Conservation (phyloP, 2,329 filamentous ascomycete species). For the Fusarium sp. region DNA sequence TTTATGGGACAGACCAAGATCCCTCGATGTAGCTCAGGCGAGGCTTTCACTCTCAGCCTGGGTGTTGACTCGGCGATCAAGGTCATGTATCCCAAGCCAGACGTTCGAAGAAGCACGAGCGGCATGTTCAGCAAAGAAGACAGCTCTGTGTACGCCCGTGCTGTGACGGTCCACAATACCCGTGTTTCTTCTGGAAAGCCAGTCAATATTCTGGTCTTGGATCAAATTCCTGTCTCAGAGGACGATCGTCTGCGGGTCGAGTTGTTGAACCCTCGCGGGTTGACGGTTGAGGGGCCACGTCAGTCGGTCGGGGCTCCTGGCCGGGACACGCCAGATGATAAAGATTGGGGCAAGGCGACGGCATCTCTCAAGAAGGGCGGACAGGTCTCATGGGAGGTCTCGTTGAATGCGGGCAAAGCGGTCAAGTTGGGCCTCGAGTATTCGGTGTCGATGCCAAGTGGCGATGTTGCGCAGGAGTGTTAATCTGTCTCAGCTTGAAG, state of each 20-base stretch:
- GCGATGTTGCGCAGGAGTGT: constrained; percentile 52
- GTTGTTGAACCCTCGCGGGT: constrained; percentile 60
- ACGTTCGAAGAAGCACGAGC: constrained; percentile 61
- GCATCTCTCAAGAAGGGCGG: constrained; percentile 66
- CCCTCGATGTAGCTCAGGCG: constrained; percentile 66
- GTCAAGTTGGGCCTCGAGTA: constrained; percentile 71
- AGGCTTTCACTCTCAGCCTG: constrained; percentile 63
- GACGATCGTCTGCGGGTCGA: constrained; percentile 67
- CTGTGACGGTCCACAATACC: constrained; percentile 63
- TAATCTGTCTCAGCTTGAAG: constrained; percentile 4
- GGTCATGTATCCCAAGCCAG: constrained; percentile 66
- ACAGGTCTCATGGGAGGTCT: constrained; percentile 68
- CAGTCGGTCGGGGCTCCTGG: constrained; percentile 52
- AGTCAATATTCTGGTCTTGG: constrained; percentile 63
- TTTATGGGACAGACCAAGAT: constrained; percentile 69
- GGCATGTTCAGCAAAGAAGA: constrained; percentile 67
- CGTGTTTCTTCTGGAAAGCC: constrained; percentile 51
- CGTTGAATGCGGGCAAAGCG: constrained; percentile 66
- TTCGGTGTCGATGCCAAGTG: constrained; percentile 65
- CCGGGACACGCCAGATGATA: constrained; percentile 46
- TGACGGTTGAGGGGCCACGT: constrained; percentile 54
- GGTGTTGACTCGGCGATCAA: constrained; percentile 69
- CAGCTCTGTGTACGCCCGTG: constrained; percentile 61
- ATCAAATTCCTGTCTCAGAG: constrained; percentile 71
- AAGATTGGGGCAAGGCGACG: constrained; percentile 65